phyloP scores from a whole-genome alignment of 2,329 filamentous ascomycete species.

The Clarireedia hainanense region DNA sequence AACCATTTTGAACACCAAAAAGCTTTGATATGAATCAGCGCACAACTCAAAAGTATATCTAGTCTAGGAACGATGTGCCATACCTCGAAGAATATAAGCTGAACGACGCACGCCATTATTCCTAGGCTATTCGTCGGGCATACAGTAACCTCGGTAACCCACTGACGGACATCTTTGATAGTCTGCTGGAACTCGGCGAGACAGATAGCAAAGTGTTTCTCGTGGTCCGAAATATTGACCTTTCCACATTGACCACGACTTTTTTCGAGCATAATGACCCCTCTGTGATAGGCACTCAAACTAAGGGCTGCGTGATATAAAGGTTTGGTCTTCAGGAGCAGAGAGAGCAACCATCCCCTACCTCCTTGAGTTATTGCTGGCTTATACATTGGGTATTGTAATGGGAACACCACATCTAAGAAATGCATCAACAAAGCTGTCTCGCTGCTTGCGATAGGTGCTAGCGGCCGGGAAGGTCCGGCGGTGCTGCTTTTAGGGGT shows the following conservation, averaged over 20 bases:
- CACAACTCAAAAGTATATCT: constrained; percentile 31
- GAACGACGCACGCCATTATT: constrained; percentile 43
- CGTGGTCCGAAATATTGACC: constrained; percentile 17
- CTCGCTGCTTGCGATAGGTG: constrained; percentile 33
- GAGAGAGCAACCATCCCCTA: constrained; percentile 46
- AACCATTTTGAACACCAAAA: constrained; percentile 33
- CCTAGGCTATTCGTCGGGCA: constrained; percentile 21
- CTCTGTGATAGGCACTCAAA: constrained; percentile 42
- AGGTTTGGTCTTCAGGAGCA: constrained; percentile 48
- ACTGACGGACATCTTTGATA: constrained; percentile 26
- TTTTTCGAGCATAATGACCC: constrained; percentile 27
- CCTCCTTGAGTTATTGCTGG: constrained; percentile 49
- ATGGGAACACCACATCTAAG: constrained; percentile 54
- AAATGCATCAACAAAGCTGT: constrained; percentile 47
- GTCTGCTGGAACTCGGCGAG: constrained; percentile 2
- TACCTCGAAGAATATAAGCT: constrained; percentile 46
- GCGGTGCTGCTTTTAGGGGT: neutral
- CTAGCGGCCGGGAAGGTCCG: constrained; percentile 8
- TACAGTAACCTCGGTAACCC: neutral
- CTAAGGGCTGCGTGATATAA: constrained; percentile 50
- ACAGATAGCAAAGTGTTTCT: constrained; percentile 24
- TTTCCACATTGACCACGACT: constrained; percentile 7
- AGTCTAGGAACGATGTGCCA: neutral
- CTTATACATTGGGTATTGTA: constrained; percentile 55
- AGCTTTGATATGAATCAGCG: constrained; percentile 23